Conservation (phyloP, 371 early-diverging fungal species). For the Thermomucor indicae-seudaticae region DNA sequence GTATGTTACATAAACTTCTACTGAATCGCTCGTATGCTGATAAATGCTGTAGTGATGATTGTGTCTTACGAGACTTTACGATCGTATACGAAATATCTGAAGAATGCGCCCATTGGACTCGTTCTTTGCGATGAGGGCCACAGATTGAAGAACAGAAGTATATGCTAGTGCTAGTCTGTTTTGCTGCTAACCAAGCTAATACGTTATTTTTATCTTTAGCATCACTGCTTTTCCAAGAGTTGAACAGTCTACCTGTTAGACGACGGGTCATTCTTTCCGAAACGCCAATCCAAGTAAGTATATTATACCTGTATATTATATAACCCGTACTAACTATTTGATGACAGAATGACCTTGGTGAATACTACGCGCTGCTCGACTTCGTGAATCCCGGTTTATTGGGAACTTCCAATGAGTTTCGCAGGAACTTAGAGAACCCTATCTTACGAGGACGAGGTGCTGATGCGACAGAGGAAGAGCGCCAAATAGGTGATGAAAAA, state of each 20-base stretch:
- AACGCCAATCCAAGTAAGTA: constrained; percentile 93
- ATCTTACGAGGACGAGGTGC: constrained; percentile 93
- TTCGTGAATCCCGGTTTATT: constrained; percentile 95
- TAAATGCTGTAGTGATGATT: constrained; percentile 76
- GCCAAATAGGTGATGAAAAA: constrained; percentile 78
- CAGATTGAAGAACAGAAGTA: constrained; percentile 87
- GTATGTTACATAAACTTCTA: constrained; percentile 33
- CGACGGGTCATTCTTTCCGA: constrained; percentile 93
- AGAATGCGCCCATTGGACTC: constrained; percentile 84
- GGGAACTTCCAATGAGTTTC: constrained; percentile 87
- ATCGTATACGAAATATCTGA: constrained; percentile 68
- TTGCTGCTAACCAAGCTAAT: neutral
- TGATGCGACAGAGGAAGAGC: constrained; percentile 80
- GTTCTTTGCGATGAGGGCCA: constrained; percentile 98
- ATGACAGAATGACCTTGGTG: constrained; percentile 83
- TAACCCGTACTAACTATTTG: neutral
- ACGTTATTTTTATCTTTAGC: constrained; percentile 21
- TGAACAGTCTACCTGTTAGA: constrained; percentile 80
- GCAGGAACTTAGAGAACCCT: constrained; percentile 86
- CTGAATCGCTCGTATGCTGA: no score
- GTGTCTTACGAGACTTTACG: constrained; percentile 95
- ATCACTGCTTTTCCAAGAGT: constrained; percentile 81
- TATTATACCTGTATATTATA: neutral
- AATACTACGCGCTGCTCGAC: constrained; percentile 91
- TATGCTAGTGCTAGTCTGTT: neutral